These are phyloP conservation scores for Discostella stelligera DNA, from an alignment of 352 stramenopile genomes.

Conservation along the genomic window DNA sequence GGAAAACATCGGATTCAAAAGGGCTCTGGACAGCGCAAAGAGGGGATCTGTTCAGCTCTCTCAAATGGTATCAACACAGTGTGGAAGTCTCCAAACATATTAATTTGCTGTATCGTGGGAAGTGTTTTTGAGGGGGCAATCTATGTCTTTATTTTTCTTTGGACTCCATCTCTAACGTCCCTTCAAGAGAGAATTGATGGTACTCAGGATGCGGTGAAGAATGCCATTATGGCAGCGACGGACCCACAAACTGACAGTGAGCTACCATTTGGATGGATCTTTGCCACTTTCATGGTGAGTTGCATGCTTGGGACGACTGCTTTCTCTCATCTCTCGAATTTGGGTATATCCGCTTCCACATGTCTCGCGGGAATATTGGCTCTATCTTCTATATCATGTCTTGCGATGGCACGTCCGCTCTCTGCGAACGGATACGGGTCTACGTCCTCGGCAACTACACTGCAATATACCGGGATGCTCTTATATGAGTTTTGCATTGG, in stretches of 20 bases:
- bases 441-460: conserved; percentile 19
- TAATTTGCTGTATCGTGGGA: conserved; percentile 70
- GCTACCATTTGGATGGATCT: conserved; percentile 85
- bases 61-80: conserved; percentile 50
- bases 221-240: background rate
- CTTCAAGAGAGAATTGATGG: conserved; percentile 42
- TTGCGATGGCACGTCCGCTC: conserved; percentile 43
- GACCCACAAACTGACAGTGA: conserved; percentile 24
- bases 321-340: conserved; percentile 73
- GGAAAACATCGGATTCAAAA: background rate
- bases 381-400: conserved; percentile 27
- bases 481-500: conserved; percentile 79
- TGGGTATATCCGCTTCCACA: conserved; percentile 44
- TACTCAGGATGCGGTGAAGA: background rate
- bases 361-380: conserved; percentile 35
- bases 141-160: conserved; percentile 88
- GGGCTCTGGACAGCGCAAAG: background rate
- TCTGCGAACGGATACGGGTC: conserved; percentile 10
- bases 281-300: conserved; percentile 86
- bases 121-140: conserved; percentile 83
- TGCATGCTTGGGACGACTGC: conserved; percentile 84
- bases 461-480: conserved; percentile 68
- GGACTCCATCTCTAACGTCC: conserved; percentile 81
- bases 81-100: conserved; percentile 66
- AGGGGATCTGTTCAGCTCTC: conserved; percentile 20